These are phyloP conservation scores for Closterium sp. DNA, from an alignment of 139 green algal genomes.

Conservation along the genomic window DNA sequence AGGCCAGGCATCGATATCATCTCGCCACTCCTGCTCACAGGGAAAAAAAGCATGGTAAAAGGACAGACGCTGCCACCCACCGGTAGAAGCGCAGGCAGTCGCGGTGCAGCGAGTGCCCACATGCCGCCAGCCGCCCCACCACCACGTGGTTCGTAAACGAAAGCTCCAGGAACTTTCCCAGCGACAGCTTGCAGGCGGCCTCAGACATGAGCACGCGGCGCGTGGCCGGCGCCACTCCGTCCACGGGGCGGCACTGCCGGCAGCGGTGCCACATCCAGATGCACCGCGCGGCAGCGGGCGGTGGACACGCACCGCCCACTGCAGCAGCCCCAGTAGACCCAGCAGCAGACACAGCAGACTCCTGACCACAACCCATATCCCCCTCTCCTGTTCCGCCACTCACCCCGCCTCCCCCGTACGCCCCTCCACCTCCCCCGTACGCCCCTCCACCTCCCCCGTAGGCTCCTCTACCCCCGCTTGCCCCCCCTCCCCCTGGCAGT, in stretches of 20 bases:
- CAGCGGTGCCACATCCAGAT: slow-evolving; percentile 56
- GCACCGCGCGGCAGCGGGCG: too few relatives aligned
- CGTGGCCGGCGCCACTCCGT: slow-evolving; percentile 27
- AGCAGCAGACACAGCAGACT: too few relatives aligned
- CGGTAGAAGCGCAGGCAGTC: slow-evolving; percentile 50
- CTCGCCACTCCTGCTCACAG: slow-evolving; percentile 10
- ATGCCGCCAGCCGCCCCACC: background rate
- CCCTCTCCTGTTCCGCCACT: too few relatives aligned
- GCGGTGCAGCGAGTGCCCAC: slow-evolving; percentile 48
- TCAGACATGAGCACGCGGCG: too few relatives aligned
- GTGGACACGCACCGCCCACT: too few relatives aligned
- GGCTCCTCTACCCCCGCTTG: background rate
- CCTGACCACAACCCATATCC: too few relatives aligned
- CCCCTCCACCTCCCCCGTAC: background rate
- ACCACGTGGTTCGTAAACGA: slow-evolving; percentile 37
- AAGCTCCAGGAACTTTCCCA: too few relatives aligned
- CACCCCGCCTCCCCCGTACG: background rate
- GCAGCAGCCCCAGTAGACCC: background rate
- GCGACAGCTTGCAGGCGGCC: too few relatives aligned
- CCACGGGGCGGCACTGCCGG: background rate
- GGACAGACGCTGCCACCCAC: too few relatives aligned
- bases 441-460: background rate
- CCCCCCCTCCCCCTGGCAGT: too few relatives aligned
- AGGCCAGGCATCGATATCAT: slow-evolving; percentile 43
- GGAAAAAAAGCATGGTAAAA: too few relatives aligned